Percentiles rank a stretch among this genome's conserved stretches.
Conservation (phyloP, 352 stramenopile genomes). For the Phytopythium cucurbitacearum region DNA sequence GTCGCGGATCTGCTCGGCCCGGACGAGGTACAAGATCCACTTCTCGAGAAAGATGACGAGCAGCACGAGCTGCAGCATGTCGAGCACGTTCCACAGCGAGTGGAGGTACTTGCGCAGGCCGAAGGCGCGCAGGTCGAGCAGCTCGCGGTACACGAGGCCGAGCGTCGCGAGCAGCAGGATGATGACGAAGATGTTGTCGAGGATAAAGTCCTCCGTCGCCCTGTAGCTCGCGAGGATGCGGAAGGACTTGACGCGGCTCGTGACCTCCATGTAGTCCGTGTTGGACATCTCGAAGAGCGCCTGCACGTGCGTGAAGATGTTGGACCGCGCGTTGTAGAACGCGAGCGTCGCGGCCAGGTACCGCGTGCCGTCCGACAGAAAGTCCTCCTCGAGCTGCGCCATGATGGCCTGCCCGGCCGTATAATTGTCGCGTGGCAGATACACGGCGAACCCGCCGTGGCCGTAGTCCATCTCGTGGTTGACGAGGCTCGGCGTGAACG, state of each 20-base stretch:
- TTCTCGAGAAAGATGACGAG: slow-evolving; percentile 57
- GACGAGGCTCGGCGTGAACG: slow-evolving; percentile 61
- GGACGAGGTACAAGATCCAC: slow-evolving; percentile 54
- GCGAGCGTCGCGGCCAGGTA: slow-evolving; percentile 60
- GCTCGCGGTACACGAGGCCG: slow-evolving; percentile 45
- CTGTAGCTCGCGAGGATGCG: slow-evolving; percentile 56
- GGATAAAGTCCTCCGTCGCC: slow-evolving; percentile 32
- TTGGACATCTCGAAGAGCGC: slow-evolving; percentile 73
- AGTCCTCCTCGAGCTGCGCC: slow-evolving; percentile 43
- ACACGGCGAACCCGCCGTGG: slow-evolving; percentile 63
- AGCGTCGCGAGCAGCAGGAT: slow-evolving; percentile 50
- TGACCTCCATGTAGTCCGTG: slow-evolving; percentile 77
- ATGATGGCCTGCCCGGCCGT: slow-evolving; percentile 39
- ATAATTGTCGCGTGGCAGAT: slow-evolving; percentile 67
- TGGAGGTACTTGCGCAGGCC: slow-evolving; percentile 62
- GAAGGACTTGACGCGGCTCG: slow-evolving; percentile 65
- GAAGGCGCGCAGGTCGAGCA: slow-evolving; percentile 42
- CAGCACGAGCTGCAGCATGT: slow-evolving; percentile 68
- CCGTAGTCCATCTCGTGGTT: slow-evolving; percentile 73
- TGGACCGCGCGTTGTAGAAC: slow-evolving; percentile 74
- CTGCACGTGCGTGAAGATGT: slow-evolving; percentile 74
- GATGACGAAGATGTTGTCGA: slow-evolving; percentile 57
- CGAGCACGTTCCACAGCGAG: slow-evolving; percentile 76
- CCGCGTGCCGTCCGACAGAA: slow-evolving; percentile 55
- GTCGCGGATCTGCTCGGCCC: slow-evolving; percentile 42